Conservation (phyloP, 371 early-diverging fungal genomes). For the Rhizomucor miehei region DNA sequence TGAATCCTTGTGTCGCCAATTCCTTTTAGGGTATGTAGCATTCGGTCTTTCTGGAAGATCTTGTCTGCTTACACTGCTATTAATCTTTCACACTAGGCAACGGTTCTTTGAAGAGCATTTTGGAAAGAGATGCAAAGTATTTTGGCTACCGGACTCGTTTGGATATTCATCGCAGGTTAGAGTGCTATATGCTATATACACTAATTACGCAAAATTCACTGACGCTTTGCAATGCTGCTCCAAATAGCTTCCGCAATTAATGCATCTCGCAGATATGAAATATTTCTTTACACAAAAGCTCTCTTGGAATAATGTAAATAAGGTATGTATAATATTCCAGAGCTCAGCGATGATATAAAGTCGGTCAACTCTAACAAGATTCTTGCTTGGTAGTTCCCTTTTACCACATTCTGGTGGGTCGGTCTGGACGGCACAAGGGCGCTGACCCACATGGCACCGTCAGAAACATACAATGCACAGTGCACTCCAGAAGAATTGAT, state of each 20-base stretch:
- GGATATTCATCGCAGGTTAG: slow-evolving; percentile 56
- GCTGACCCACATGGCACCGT: slow-evolving; percentile 83
- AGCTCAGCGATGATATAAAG: neutral
- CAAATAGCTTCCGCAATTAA: slow-evolving; percentile 83
- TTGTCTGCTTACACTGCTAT: neutral
- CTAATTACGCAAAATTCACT: too few relatives aligned
- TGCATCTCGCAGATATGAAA: slow-evolving; percentile 74
- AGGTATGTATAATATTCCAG: slow-evolving; percentile 17
- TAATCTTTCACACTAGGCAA: slow-evolving; percentile 50
- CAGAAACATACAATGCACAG: slow-evolving; percentile 60
- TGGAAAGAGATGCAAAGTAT: slow-evolving; percentile 76
- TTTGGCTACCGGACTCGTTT: slow-evolving; percentile 96
- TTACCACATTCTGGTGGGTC: slow-evolving; percentile 89
- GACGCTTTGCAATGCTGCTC: too few relatives aligned
- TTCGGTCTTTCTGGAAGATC: neutral
- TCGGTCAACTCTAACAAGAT: too few relatives aligned
- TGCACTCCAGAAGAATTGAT: slow-evolving; percentile 16
- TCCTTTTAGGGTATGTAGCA: slow-evolving; percentile 69
- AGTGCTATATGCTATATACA: too few relatives aligned
- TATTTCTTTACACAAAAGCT: slow-evolving; percentile 98
- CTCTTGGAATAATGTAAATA: slow-evolving; percentile 98
- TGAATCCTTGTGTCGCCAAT: slow-evolving; percentile 90
- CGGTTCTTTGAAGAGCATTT: slow-evolving; percentile 85
- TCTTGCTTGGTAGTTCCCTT: slow-evolving; percentile 79
- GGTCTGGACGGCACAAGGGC: slow-evolving; percentile 71